Percentiles rank a stretch among this genome's conserved stretches.
These are phyloP conservation scores for Colletotrichum eleusines DNA, from an alignment of 2,329 filamentous ascomycete species.

Conservation along the genomic window DNA sequence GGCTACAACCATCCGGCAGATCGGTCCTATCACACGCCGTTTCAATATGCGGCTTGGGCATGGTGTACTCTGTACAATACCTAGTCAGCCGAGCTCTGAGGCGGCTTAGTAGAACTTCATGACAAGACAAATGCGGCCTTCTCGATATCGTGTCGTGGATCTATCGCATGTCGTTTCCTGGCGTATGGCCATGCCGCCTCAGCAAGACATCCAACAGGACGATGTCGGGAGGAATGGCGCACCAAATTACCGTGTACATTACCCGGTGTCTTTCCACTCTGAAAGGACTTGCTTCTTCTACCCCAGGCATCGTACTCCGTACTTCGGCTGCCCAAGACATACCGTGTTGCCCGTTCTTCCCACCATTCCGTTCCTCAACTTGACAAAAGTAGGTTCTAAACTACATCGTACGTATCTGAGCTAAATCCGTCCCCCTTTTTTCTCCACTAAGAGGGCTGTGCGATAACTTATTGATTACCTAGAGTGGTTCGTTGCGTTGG, in stretches of 20 bases:
- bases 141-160: conserved; percentile 14
- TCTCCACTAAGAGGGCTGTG: conserved; percentile 38
- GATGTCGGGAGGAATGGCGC: not conserved
- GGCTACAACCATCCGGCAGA: conserved; percentile 25
- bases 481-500: conserved; percentile 35
- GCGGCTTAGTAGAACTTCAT: conserved; percentile 8
- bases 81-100: not conserved
- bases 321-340: conserved; percentile 17
- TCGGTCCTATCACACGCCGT: conserved; percentile 14
- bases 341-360: conserved; percentile 32
- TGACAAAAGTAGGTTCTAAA: conserved; percentile 22
- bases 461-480: conserved; percentile 33
- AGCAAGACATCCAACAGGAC: conserved; percentile 8
- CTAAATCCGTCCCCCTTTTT: conserved; percentile 27
- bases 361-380: conserved; percentile 21
- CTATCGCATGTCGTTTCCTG: conserved; percentile 7
- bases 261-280: not conserved
- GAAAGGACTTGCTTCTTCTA: not conserved
- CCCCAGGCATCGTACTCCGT: conserved; percentile 21
- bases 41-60: conserved; percentile 12
- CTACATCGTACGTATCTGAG: conserved; percentile 17
- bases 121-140: not conserved
- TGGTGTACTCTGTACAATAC: no score
- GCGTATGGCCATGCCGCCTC: not conserved
- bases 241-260: not conserved